Conservation (phyloP, 345 rosid genomes). For the Salix koriyanagi region DNA sequence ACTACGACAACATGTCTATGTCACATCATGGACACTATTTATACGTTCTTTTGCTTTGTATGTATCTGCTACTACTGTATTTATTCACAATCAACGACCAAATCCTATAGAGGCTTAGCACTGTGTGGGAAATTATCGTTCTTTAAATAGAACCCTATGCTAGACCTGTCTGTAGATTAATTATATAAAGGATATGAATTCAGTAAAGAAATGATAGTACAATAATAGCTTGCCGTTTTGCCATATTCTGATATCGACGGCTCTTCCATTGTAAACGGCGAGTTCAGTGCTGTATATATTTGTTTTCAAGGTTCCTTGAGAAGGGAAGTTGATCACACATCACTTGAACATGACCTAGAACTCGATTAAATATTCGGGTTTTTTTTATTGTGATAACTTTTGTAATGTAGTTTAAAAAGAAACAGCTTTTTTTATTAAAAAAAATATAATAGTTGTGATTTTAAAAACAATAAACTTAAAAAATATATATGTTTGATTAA, state of each 20-base stretch:
- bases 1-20: neutral
- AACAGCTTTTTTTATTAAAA: too few relatives aligned
- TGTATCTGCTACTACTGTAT: neutral
- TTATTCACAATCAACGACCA: conserved; percentile 9
- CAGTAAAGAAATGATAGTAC: neutral
- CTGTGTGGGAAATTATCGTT: conserved; percentile 8
- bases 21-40: conserved; percentile 16
- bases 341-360: conserved; percentile 35
- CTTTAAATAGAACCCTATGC: conserved; percentile 11
- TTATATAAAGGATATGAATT: conserved; percentile 4
- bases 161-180: neutral
- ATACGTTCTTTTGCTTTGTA: conserved; percentile 18
- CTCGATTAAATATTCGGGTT: too few relatives aligned
- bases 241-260: conserved; percentile 33
- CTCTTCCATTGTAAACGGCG: conserved; percentile 44
- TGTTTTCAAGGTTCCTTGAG: conserved; percentile 37
- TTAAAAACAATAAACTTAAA: too few relatives aligned
- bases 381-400: too few relatives aligned
- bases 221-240: conserved; percentile 7
- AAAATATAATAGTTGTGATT: too few relatives aligned
- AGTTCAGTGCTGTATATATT: conserved; percentile 23
- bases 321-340: conserved; percentile 44
- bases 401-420: too few relatives aligned
- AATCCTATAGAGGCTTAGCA: conserved; percentile 13
- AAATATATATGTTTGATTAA: too few relatives aligned